Evolutionary conservation across 495 filamentous ascomycete genomes (phyloP).

Genomic region (Thermochaetoides thermophila): DNA sequence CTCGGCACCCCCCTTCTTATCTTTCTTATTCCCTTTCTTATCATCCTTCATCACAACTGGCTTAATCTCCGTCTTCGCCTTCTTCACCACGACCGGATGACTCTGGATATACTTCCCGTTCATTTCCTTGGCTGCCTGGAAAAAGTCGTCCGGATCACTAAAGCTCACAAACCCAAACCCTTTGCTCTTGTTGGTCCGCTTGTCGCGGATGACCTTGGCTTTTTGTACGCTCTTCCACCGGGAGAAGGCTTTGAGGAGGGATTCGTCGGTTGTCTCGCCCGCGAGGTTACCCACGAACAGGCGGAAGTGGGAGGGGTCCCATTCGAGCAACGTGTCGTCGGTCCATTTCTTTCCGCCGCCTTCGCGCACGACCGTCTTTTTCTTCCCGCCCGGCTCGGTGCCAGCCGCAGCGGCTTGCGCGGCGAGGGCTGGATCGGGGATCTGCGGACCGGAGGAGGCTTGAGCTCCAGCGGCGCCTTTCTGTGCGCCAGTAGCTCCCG

Average conservation of each 20-base stretch:
- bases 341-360: constrained; percentile 87
- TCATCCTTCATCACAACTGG: constrained; percentile 38
- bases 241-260: constrained; percentile 80
- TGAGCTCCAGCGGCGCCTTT: not conserved
- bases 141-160: constrained; percentile 87
- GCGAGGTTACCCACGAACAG: constrained; percentile 94
- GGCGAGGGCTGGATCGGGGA: constrained; percentile 19
- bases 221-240: constrained; percentile 80
- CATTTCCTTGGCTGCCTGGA: constrained; percentile 91
- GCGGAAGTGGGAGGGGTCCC: constrained; percentile 90
- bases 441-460: not conserved
- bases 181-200: constrained; percentile 86
- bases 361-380: constrained; percentile 65
- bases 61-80: constrained; percentile 82
- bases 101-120: constrained; percentile 98
- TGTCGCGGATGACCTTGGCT: constrained; percentile 89
- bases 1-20: constrained; percentile 14
- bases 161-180: constrained; percentile 96
- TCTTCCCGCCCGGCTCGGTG: constrained; percentile 31
- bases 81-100: constrained; percentile 74
- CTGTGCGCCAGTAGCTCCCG: constrained; percentile 10
- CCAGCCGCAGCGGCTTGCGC: constrained; percentile 13
- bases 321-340: constrained; percentile 75
- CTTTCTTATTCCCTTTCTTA: constrained; percentile 20
- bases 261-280: constrained; percentile 97